phyloP scores from a whole-genome alignment of 2,329 filamentous ascomycete genomes.

The Fusarium armeniacum region DNA sequence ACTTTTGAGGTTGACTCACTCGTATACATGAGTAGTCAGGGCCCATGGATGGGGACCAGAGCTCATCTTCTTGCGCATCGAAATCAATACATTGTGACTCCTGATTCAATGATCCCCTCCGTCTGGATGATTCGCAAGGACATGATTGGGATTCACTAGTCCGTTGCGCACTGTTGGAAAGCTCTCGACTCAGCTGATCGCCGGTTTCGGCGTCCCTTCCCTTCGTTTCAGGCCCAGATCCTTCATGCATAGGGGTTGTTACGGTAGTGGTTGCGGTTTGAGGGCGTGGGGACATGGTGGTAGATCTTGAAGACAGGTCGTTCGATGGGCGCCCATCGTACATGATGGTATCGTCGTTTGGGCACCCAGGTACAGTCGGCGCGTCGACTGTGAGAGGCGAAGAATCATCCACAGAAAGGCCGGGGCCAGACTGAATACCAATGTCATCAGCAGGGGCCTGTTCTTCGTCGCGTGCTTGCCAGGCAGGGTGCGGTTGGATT shows the following conservation, averaged over 20 bases:
- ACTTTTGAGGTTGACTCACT: conserved; percentile 49
- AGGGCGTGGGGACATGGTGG: conserved; percentile 61
- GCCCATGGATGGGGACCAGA: conserved; percentile 56
- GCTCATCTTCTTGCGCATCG: conserved; percentile 51
- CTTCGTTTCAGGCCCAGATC: conserved; percentile 56
- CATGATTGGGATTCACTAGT: conserved; percentile 39
- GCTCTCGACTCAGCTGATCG: conserved; percentile 44
- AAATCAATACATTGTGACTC: conserved; percentile 46
- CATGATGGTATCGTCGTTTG: conserved; percentile 47
- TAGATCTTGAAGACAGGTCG: conserved; percentile 56
- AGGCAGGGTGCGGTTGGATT: conserved; percentile 46
- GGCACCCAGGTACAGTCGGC: conserved; percentile 39
- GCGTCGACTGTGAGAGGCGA: conserved; percentile 44
- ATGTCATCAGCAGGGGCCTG: conserved; percentile 38
- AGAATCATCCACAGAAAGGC: conserved; percentile 39
- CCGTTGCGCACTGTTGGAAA: conserved; percentile 40
- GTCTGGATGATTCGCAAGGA: conserved; percentile 29
- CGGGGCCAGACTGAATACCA: conserved; percentile 41
- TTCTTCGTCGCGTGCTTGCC: conserved; percentile 46
- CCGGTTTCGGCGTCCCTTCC: conserved; percentile 47
- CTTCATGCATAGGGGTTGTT: conserved; percentile 54
- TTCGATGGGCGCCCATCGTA: conserved; percentile 48
- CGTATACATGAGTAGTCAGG: conserved; percentile 56
- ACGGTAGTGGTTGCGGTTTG: conserved; percentile 53
- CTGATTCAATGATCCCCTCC: conserved; percentile 34